These are phyloP conservation scores for Sicyos baderoa DNA, from an alignment of 306 rosid genomes.

Conservation along the genomic window DNA sequence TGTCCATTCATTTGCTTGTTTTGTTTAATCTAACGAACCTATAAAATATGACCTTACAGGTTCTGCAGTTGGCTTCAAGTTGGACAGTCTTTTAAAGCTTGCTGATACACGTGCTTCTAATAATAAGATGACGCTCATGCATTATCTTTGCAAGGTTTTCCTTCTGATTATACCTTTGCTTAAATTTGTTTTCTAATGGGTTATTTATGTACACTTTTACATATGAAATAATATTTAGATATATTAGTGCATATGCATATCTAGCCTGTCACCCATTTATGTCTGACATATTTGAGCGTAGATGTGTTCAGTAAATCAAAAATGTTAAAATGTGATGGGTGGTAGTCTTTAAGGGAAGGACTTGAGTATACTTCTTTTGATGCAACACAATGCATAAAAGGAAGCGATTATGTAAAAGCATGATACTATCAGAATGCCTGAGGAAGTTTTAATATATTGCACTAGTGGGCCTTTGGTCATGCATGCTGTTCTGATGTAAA, in stretches of 20 bases:
- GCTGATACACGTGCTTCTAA: slow-evolving; percentile 89
- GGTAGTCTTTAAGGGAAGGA: background rate
- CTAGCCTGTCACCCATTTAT: background rate
- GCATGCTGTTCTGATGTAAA: background rate
- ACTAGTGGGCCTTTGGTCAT: background rate
- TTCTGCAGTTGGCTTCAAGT: slow-evolving; percentile 93
- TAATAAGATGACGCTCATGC: slow-evolving; percentile 94
- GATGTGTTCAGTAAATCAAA: background rate
- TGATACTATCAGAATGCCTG: slow-evolving; percentile 4
- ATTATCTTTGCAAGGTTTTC: slow-evolving; percentile 94
- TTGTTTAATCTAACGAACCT: slow-evolving; percentile 1
- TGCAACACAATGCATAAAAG: background rate
- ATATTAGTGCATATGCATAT: background rate
- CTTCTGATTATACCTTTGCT: slow-evolving; percentile 16
- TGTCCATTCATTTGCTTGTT: slow-evolving; percentile 7
- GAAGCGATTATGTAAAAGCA: no score
- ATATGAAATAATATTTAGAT: background rate
- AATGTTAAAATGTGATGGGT: background rate
- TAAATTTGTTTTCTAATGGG: slow-evolving; percentile 19
- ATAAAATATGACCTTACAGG: slow-evolving; percentile 39
- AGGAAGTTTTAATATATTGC: background rate
- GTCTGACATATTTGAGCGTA: background rate
- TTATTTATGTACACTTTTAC: background rate
- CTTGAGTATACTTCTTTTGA: background rate
- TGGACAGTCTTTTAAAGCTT: slow-evolving; percentile 94